These are phyloP conservation scores for Erodium maritimum DNA, from an alignment of 345 rosid species.

Conservation along the genomic window DNA sequence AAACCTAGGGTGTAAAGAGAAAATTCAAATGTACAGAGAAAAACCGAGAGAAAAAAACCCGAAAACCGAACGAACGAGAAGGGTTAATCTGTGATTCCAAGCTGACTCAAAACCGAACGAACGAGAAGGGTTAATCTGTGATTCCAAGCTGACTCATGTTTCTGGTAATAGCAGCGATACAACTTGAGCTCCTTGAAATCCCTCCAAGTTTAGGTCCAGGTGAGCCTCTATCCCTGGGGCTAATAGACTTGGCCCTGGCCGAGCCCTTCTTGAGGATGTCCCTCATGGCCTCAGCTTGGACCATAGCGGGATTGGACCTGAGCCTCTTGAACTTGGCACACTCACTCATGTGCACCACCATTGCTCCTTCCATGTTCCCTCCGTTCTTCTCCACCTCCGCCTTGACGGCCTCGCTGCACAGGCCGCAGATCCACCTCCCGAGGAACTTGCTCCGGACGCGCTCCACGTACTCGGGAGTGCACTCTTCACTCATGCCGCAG, in stretches of 20 bases:
- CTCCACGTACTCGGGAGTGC: conserved; percentile 67
- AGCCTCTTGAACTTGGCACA: conserved; percentile 73
- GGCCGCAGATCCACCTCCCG: conserved; percentile 83
- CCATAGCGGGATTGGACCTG: conserved; percentile 66
- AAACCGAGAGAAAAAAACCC: too few relatives aligned
- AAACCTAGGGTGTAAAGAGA: too few relatives aligned
- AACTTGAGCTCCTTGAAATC: too few relatives aligned
- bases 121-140: too few relatives aligned
- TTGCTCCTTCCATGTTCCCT: conserved; percentile 44
- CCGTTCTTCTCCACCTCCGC: conserved; percentile 66
- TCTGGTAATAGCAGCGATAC: too few relatives aligned
- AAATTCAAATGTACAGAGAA: too few relatives aligned
- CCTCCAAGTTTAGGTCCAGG: too few relatives aligned
- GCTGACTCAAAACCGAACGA: too few relatives aligned
- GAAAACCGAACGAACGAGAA: too few relatives aligned
- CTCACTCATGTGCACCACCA: conserved; percentile 58
- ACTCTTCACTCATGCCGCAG: conserved; percentile 87
- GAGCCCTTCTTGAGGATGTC: conserved; percentile 49
- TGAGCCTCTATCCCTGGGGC: conserved; percentile 22
- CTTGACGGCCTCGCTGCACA: conserved; percentile 82
- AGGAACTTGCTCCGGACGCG: conserved; percentile 43
- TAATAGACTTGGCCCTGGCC: conserved; percentile 34
- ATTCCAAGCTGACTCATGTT: too few relatives aligned
- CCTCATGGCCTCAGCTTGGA: conserved; percentile 84
- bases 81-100: too few relatives aligned